Conservation (phyloP, 345 rosid genomes). For the Salix udensis region DNA sequence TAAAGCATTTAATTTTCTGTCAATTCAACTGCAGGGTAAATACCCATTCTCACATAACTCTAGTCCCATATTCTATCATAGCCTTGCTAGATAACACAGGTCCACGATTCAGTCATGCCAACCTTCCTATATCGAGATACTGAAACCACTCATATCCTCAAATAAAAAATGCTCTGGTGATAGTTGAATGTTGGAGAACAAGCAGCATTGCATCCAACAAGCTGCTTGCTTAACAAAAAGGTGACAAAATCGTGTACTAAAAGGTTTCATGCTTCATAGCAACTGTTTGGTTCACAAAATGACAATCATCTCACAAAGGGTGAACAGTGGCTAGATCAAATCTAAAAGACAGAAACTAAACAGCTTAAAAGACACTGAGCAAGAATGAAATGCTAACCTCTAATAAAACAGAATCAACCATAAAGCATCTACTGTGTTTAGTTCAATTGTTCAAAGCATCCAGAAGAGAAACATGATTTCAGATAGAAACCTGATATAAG, state of each 20-base stretch:
- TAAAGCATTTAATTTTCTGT: neutral
- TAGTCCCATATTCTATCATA: neutral
- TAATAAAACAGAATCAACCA: neutral
- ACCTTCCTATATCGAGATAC: neutral
- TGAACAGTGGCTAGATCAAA: neutral
- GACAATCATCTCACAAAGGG: neutral
- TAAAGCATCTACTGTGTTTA: neutral
- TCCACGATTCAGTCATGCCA: neutral
- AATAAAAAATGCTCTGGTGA: neutral
- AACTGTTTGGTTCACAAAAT: neutral
- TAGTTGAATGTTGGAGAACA: neutral
- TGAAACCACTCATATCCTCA: neutral
- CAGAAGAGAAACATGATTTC: neutral
- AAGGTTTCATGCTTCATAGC: neutral
- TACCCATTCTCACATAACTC: neutral
- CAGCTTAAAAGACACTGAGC: neutral
- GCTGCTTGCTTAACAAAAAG: neutral
- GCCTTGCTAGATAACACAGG: neutral
- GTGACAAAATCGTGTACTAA: neutral
- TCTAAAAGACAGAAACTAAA: neutral
- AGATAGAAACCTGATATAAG: constrained; percentile 69
- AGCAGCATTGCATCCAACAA: neutral
- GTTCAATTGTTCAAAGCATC: neutral
- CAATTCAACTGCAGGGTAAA: neutral
- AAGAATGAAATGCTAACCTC: neutral